These are phyloP conservation scores for Yarrowia keelungensis DNA, from an alignment of 805 yeast species.

Conservation along the genomic window DNA sequence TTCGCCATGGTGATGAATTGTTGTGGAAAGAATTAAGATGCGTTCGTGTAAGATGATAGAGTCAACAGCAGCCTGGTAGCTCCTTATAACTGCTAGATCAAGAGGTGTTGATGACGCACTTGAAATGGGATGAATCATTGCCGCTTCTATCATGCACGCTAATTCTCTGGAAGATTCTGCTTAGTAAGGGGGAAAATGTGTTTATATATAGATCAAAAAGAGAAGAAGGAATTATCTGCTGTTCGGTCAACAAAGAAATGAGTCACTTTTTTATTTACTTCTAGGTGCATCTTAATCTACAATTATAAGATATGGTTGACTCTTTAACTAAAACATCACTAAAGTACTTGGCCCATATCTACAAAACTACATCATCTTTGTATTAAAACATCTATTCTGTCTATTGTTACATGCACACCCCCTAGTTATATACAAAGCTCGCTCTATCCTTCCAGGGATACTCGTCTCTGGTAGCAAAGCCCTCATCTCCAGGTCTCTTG, in stretches of 20 bases:
- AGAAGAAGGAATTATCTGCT: too few relatives aligned
- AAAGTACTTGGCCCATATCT: too few relatives aligned
- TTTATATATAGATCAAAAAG: slow-evolving; percentile 1
- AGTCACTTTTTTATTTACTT: too few relatives aligned
- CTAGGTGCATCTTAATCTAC: too few relatives aligned
- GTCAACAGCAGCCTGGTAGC: not conserved
- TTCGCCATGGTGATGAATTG: slow-evolving; percentile 13
- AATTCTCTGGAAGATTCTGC: slow-evolving; percentile 2
- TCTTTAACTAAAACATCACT: too few relatives aligned
- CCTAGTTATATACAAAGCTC: slow-evolving; percentile 15
- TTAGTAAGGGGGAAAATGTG: not conserved
- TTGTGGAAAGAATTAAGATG: too few relatives aligned
- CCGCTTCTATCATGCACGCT: slow-evolving; percentile 21
- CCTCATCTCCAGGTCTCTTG: slow-evolving; percentile 69
- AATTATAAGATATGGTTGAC: too few relatives aligned
- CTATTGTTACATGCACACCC: too few relatives aligned
- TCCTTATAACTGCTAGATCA: not conserved
- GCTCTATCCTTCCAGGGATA: slow-evolving; percentile 53
- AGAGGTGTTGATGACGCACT: slow-evolving; percentile 29
- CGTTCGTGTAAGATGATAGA: not conserved
- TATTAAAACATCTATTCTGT: too few relatives aligned
- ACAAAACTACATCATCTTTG: too few relatives aligned
- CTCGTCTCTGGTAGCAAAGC: slow-evolving; percentile 65
- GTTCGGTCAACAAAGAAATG: too few relatives aligned
- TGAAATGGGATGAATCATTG: slow-evolving; percentile 29